Evolutionary conservation across 1,139 yeast species (phyloP).

Genomic region (Yamadazyma sp.): DNA sequence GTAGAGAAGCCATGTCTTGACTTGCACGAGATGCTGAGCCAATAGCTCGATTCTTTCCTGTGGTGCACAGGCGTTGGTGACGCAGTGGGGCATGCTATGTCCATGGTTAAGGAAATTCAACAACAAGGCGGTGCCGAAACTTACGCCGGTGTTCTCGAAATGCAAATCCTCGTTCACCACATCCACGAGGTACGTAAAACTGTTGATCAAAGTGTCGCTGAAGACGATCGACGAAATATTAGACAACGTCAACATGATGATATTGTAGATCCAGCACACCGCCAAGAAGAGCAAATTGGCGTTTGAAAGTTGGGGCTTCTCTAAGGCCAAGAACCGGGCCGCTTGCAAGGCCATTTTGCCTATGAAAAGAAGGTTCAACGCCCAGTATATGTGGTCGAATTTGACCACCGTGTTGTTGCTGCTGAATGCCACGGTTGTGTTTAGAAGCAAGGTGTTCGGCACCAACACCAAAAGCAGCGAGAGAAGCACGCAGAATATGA

Average conservation of each 20-base stretch:
- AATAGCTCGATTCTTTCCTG: conserved; percentile 4
- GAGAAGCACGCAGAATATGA: conserved; percentile 1
- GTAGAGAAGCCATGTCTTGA: conserved; percentile 13
- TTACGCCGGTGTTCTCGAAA: conserved; percentile 13
- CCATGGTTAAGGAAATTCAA: conserved; percentile 19
- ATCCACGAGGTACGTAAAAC: conserved; percentile 14
- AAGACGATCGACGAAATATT: conserved; percentile 12
- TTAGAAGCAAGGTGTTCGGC: conserved; percentile 20
- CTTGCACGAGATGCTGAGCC: conserved; percentile 6
- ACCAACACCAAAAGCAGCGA: conserved; percentile 10
- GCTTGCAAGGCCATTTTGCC: conserved; percentile 14
- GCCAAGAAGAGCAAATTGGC: not conserved
- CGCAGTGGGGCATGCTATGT: conserved; percentile 4
- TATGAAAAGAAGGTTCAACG: conserved; percentile 19
- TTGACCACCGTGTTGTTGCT: conserved; percentile 10
- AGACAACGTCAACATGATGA: conserved; percentile 2
- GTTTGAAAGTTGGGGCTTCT: not conserved
- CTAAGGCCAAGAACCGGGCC: conserved; percentile 7
- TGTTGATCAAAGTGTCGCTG: conserved; percentile 25
- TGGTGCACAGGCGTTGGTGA: conserved; percentile 3
- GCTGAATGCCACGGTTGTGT: conserved; percentile 19
- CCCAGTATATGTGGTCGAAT: conserved; percentile 25
- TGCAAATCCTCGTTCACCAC: conserved; percentile 4
- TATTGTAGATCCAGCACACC: conserved; percentile 5
- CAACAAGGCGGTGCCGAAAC: conserved; percentile 20